Evolutionary conservation across 495 filamentous ascomycete species (phyloP).

Genomic region (Haplographium delicatum): DNA sequence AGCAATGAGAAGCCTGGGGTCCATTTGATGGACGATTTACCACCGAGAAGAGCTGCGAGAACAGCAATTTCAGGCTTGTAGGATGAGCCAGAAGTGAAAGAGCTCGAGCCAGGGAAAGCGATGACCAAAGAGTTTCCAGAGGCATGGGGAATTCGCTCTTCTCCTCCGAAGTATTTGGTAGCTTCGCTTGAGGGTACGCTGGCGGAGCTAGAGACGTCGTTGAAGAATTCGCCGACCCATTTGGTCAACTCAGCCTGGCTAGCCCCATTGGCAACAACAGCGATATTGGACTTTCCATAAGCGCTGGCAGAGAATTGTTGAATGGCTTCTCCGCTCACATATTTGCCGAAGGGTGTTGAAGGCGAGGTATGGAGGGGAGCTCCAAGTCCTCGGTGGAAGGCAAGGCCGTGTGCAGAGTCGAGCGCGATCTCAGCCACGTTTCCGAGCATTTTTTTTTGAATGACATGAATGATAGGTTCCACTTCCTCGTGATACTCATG

Average conservation of each 20-base stretch:
- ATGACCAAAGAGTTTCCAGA: conserved; percentile 74
- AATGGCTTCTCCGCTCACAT: conserved; percentile 67
- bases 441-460: conserved; percentile 61
- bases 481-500: conserved; percentile 88
- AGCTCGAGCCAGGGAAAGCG: conserved; percentile 85
- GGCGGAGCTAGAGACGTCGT: conserved; percentile 38
- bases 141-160: conserved; percentile 79
- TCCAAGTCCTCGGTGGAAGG: conserved; percentile 94
- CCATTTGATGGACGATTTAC: conserved; percentile 91
- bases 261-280: conserved; percentile 84
- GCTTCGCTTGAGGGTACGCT: conserved; percentile 32
- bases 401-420: conserved; percentile 79
- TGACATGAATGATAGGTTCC: conserved; percentile 59
- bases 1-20: conserved; percentile 86
- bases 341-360: conserved; percentile 64
- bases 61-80: conserved; percentile 90
- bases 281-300: conserved; percentile 84
- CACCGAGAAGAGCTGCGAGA: conserved; percentile 84
- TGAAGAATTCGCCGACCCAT: conserved; percentile 93
- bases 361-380: conserved; percentile 63
- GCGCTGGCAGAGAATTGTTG: conserved; percentile 66
- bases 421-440: conserved; percentile 68
- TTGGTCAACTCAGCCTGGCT: conserved; percentile 70
- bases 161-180: conserved; percentile 87
- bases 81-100: conserved; percentile 56